phyloP scores from a whole-genome alignment of 2,329 filamentous ascomycete species.

The Aspergillus jensenii region DNA sequence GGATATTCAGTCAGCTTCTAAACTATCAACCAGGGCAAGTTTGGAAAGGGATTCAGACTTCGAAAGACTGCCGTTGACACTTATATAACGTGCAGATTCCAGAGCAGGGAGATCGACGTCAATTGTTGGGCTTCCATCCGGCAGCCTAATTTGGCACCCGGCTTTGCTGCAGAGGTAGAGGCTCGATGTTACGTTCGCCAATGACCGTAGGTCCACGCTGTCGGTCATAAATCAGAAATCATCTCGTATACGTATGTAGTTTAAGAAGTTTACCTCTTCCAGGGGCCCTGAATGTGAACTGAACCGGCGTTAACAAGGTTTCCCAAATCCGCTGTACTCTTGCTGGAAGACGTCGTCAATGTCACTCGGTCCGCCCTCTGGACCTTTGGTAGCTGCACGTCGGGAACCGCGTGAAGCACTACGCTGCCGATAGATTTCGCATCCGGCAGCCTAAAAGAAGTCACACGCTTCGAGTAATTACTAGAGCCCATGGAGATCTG shows the following conservation, averaged over 20 bases:
- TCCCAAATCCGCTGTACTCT: background rate
- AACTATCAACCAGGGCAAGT: background rate
- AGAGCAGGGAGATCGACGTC: background rate
- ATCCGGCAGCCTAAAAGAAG: background rate
- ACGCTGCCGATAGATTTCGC: background rate
- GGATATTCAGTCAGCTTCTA: background rate
- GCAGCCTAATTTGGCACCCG: background rate
- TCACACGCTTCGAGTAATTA: background rate
- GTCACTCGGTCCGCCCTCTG: background rate
- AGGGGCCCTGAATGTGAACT: too few relatives aligned
- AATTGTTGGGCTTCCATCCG: background rate
- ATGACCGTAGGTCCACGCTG: too few relatives aligned
- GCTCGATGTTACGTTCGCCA: background rate
- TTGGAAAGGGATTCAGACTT: background rate
- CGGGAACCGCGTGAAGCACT: background rate
- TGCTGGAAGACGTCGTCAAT: background rate
- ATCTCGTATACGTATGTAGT: too few relatives aligned
- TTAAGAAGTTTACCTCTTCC: too few relatives aligned
- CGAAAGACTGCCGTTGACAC: background rate
- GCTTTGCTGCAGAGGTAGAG: background rate
- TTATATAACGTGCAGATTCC: background rate
- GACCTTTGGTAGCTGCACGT: background rate
- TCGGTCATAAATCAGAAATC: too few relatives aligned
- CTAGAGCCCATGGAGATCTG: background rate
- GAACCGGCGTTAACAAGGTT: background rate